Evolutionary conservation across 371 early-diverging fungal genomes (phyloP), one percentile per base, ranked within the genome.

Genomic region (Lichtheimia hyalospora): DNA sequence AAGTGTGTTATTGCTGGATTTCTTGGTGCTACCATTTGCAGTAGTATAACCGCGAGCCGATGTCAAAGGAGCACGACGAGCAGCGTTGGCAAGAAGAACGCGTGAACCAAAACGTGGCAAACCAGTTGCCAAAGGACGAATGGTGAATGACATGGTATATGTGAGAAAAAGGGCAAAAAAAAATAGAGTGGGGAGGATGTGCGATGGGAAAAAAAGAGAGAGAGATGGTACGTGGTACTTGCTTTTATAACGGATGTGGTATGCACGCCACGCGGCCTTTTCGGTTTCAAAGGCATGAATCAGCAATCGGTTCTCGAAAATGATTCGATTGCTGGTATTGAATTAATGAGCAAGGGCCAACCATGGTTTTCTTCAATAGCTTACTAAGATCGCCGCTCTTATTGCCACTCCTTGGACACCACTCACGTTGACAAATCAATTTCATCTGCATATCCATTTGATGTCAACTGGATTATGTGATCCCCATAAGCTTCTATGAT

Each of bases 1-100:
- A 20, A 73, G 57, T 12, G 55, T 41, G 28, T 62, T 67, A 52
- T 63, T 67, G 28, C 70, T 64, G 16, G 70, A 62, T 40, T 73
- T 73, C 53, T 70, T 73, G 34, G 34, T 34, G 2, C 34, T 34
- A 18, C 61, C 49, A 21, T 27, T 42, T 20, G 56, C 57, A 40
- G 68, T 52, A 51, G 73, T 49, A 44, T 70, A 73, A 15, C 53
- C 61, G 42, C 73, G 67, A 53, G 25, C 21, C 18, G 41, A 20
- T 13, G 44, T 10, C 46, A 46, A 46, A 25, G 56, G 39, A 27
- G 42, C 56, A 16, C 44, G 56, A 55, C 41, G 56, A 25, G 56
- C 44, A 18, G 56, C 43, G 21, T 40, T 43, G 18, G 23, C 42
- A n/a, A 55, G 10, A 10, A 43, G 43, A 14, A 41, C 44, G 13